A percentile compares a stretch with the other conserved stretches of the same genome.
Conservation (phyloP, 805 yeast genomes). For the Alloascoidea hylecoeti region DNA sequence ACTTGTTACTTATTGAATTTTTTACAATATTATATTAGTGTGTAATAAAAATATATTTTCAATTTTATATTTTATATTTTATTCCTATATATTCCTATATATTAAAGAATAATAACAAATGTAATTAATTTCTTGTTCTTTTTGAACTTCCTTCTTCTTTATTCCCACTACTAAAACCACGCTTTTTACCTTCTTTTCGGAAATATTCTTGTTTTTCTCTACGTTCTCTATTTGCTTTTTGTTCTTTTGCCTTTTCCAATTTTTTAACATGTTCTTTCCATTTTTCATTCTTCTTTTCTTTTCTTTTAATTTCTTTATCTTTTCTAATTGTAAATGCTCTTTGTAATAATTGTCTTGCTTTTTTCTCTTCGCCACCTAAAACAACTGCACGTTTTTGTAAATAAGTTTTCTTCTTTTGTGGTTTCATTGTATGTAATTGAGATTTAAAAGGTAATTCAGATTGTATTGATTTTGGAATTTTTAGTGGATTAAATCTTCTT, state of each 20-base stretch:
- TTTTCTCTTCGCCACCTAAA: slow-evolving; percentile 83
- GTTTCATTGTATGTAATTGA: slow-evolving; percentile 79
- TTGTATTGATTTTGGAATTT: slow-evolving; percentile 71
- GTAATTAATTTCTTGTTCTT: no score
- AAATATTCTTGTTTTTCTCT: slow-evolving; percentile 84
- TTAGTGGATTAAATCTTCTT: slow-evolving; percentile 76
- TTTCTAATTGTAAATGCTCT: slow-evolving; percentile 74
- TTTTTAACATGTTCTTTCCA: slow-evolving; percentile 64
- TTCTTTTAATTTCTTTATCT: slow-evolving; percentile 71
- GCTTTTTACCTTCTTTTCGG: slow-evolving; percentile 53
- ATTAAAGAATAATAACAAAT: no score
- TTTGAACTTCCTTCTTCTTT: no score
- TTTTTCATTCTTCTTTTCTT: slow-evolving; percentile 59
- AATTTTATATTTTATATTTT: background rate
- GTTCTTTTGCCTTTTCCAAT: slow-evolving; percentile 60
- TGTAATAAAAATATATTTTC: background rate
- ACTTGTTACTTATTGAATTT: no score
- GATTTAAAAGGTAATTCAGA: slow-evolving; percentile 81
- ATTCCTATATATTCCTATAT: no score
- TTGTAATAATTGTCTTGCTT: slow-evolving; percentile 79
- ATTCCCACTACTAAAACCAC: slow-evolving; percentile 25
- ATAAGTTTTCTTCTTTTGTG: slow-evolving; percentile 64
- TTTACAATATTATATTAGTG: background rate
- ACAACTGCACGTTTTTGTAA: slow-evolving; percentile 89
- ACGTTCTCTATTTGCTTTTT: slow-evolving; percentile 58